These are phyloP conservation scores for Trichophyton simii DNA, from an alignment of 2,329 filamentous ascomycete species.

Conservation along the genomic window DNA sequence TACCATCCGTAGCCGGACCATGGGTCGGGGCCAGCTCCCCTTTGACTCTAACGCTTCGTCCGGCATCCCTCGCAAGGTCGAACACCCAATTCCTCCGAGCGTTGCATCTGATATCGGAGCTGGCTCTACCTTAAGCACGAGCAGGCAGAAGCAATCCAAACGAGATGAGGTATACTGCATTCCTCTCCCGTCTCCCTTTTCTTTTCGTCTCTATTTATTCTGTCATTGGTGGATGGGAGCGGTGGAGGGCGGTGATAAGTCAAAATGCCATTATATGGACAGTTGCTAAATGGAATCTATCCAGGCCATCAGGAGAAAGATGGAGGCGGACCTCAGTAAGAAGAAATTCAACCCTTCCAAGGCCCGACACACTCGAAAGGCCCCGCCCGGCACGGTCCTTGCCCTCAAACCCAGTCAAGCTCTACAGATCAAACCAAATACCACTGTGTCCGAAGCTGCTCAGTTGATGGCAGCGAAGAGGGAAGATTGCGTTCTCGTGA, in stretches of 20 bases:
- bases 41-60: constrained; percentile 44
- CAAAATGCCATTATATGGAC: constrained; percentile 2
- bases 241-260: neutral
- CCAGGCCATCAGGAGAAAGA: constrained; percentile 89
- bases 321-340: constrained; percentile 95
- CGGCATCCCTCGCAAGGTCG: constrained; percentile 49
- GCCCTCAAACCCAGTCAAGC: constrained; percentile 90
- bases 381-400: constrained; percentile 88
- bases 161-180: constrained; percentile 76
- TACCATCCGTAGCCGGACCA: constrained; percentile 43
- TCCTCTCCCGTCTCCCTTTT: neutral
- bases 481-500: constrained; percentile 94
- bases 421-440: constrained; percentile 91
- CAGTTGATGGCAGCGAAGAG: constrained; percentile 98
- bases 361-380: constrained; percentile 77
- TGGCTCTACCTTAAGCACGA: constrained; percentile 69
- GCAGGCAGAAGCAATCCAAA: constrained; percentile 91
- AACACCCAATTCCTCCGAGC: constrained; percentile 29
- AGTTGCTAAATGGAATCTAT: constrained; percentile 15
- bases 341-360: constrained; percentile 72
- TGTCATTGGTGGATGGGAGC: neutral
- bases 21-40: constrained; percentile 42
- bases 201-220: too few species aligned
- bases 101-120: constrained; percentile 41
- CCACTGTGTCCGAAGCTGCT: constrained; percentile 87